Evolutionary conservation across 805 yeast species (phyloP), one percentile per base, ranked within the genome.

Genomic region (Candida ipomoeae): DNA sequence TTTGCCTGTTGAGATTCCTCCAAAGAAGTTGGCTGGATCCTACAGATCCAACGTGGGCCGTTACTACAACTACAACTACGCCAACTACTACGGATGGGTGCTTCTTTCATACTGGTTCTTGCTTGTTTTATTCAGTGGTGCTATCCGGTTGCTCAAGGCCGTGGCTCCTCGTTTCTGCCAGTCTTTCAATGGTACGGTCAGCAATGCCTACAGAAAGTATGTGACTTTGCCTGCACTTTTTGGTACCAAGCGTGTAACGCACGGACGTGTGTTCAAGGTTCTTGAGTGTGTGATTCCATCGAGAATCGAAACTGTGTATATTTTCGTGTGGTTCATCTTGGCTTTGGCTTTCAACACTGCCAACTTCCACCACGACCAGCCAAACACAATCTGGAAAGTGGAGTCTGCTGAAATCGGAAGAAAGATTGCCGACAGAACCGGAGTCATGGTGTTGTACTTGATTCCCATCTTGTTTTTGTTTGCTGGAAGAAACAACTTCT

Each of bases 401-500:
- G 32, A 48, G 40, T 18, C 40, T 10, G 44, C 42, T 2, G 55
- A 53, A 15, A 44, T 58, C 34, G 44, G 49, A 33, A 48, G 57
- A 6, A 53, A 55, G 48, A 66, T 83, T 15, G 82, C 80, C 39
- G 84, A 81, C 56, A 69, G 88, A 58, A 58, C 82, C 1, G 86
- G 82, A 2, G 73, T 82, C 26, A 60, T 81, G 41, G 65, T 78
- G 2, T 63, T 73, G 3, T 70, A 75, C n/a, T 51, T 82, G 64
- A 75, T 66, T 65, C 88, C 89, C 3, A 62, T 81, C 41, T 54
- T 82, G 41, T 68, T 81, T 32, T 63, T 82, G 45, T 82, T 87
- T 64, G 88, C 89, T 5, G 85, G 85, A 31, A 72, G 94, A 59
- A 88, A 87, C 64, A 87, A 85, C 60, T 80, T 88, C 18, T 70